Evolutionary conservation across 768 basidiomycete species (phyloP), one percentile per base, ranked within the genome.

Genomic region (Serendipita sp.): DNA sequence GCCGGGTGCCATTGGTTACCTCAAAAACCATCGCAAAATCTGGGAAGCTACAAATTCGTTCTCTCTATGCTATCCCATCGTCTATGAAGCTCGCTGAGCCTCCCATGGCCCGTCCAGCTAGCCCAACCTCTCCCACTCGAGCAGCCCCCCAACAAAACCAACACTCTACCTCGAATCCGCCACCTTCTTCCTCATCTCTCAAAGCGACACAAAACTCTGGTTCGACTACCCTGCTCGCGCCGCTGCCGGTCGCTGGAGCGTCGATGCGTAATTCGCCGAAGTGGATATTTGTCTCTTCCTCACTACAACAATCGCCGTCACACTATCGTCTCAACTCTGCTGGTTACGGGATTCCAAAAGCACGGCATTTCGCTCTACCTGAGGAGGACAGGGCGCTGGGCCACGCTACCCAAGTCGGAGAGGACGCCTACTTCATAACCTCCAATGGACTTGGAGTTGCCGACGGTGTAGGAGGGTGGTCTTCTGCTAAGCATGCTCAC

Each of bases 381-480:
- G 53, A 58, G n/a, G 53, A 58, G 53, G 71, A 74, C 26, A n/a
- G 22, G 17, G 72, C 71, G 3, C 73, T 77, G 45, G 71, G 71
- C 38, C 77, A 86, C 13, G 79, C 88, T 0, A 83, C 86, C 0
- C 86, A 90, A 69, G 84, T 96, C 11, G 93, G 93, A 42, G 93
- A 97, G 71, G 93, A 97, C 69, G 89, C 92, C 3, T 95, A 92
- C 69, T 90, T 90, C 65, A 74, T 90, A 3, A 75, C 81, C 3
- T 80, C 84, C 63, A 88, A 92, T 69, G 88, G 90, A 3, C 85
- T 98, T 77, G 94, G 94, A 17, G 86, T 98, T 7, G 90, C 93
- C 2, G 94, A 97, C 70, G 94, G 94, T 31, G 94, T 97, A 0
- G 94, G 94, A 0, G 93, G 93, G 0, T 96, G 92, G 93, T 79